phyloP scores from a whole-genome alignment of 495 filamentous ascomycete species.

The Platismatia glauca region DNA sequence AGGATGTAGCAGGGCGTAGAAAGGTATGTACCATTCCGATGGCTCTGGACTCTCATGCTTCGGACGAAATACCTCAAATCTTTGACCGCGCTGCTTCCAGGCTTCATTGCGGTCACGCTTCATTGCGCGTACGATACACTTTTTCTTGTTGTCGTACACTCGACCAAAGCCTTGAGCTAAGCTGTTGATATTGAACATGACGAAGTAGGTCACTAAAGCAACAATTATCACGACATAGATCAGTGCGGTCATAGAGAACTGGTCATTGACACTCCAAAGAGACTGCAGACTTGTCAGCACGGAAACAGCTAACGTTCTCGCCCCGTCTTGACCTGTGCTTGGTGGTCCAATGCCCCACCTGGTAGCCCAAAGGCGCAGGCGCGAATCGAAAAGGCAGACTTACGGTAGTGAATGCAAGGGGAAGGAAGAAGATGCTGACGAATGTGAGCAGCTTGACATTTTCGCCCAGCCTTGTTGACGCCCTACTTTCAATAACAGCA shows the following conservation, averaged over 20 bases:
- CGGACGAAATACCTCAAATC: conserved; percentile 25
- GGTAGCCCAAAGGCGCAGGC: background rate
- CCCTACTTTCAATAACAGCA: conserved; percentile 29
- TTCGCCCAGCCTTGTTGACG: conserved; percentile 29
- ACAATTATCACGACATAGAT: conserved; percentile 25
- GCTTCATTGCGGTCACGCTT: conserved; percentile 17
- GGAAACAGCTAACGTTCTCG: background rate
- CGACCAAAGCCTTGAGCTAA: conserved; percentile 19
- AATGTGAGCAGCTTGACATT: conserved; percentile 43
- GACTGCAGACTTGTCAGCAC: conserved; percentile 13
- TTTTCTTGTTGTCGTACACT: conserved; percentile 23
- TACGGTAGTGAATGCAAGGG: conserved; percentile 37
- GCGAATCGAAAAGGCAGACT: background rate
- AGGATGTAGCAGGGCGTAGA: conserved; percentile 22
- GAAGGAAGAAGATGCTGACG: conserved; percentile 42
- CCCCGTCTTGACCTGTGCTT: background rate
- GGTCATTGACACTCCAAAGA: conserved; percentile 26
- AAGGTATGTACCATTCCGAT: conserved; percentile 25
- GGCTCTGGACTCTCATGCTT: conserved; percentile 25
- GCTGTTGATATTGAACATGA: conserved; percentile 26
- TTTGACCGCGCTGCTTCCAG: conserved; percentile 23
- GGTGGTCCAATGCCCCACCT: background rate
- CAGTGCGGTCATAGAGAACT: conserved; percentile 21
- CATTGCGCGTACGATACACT: conserved; percentile 23
- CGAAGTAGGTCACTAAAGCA: conserved; percentile 20